A percentile compares a stretch with the other conserved stretches of the same genome.
phyloP scores from a whole-genome alignment of 2,329 filamentous ascomycete species.

The Trichoderma sp. region DNA sequence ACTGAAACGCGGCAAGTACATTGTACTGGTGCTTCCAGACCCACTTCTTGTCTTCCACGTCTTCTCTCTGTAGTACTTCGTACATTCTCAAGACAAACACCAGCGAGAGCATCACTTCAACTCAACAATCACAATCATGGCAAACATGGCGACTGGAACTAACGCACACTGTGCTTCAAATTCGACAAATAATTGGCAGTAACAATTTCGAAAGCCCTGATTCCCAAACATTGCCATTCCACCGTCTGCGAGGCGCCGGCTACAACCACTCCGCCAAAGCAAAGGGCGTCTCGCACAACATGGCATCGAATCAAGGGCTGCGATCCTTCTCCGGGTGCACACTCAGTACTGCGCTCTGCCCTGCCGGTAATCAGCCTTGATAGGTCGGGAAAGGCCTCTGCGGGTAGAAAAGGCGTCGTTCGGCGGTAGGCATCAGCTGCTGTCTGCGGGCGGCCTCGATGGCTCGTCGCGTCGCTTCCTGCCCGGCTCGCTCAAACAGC shows the following conservation, averaged over 20 bases:
- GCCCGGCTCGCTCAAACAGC: slow-evolving; percentile 37
- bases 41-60: neutral
- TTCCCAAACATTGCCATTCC: neutral
- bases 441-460: slow-evolving; percentile 29
- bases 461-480: slow-evolving; percentile 34
- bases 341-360: neutral
- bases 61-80: neutral
- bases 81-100: neutral
- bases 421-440: slow-evolving; percentile 30
- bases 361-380: neutral
- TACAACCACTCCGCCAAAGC: neutral
- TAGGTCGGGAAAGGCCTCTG: too few species aligned
- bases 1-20: neutral
- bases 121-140: neutral
- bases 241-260: neutral
- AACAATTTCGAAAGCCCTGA: neutral
- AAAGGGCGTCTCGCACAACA: slow-evolving; percentile 2
- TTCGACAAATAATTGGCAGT: neutral
- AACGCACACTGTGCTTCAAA: neutral
- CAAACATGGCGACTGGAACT: neutral
- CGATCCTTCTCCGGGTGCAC: neutral
- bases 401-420: slow-evolving; percentile 31
- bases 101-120: neutral
- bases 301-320: neutral
- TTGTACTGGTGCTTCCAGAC: neutral